Base-by-base conservation (phyloP, 495 filamentous ascomycete genomes). In the Acidiella bohemica region DNA sequence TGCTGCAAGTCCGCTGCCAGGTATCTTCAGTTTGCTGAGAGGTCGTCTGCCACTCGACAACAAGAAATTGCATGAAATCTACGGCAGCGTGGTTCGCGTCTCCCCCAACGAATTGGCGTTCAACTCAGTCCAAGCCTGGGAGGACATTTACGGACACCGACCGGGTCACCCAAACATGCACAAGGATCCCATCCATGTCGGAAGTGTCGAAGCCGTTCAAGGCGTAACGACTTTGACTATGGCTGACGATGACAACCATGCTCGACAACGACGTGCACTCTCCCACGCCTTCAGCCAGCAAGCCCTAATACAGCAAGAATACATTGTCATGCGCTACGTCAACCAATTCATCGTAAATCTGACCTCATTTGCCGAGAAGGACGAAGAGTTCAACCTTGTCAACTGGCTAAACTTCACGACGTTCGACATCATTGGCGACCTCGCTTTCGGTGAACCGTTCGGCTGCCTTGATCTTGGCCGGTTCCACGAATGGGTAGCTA, bases 381-480 rank as follows among this genome's bases (percentile, higher is more conserved):
- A 50, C 27, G 36, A 51, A 32, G 40, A 41, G 16, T 37, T 54
- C 29, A 55, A 61, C 39, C 40, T 60, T 27, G 42, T 59, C 11
- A 44, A 44, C 8, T 59, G 52, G 54, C 49, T 51, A 30, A 56
- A 59, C 20, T 61, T 56, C 36, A 53, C 53, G 12, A 60, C 54
- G 0, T 57, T 60, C 28, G 58, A 60, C 40, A 59, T 60, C 36
- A 57, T 59, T 42, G 58, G 56, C 8, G 56, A 60, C 43, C 45
- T 60, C 12, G 42, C 39, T 20, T 61, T 61, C 39, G 58, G 58
- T 5, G 58, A 61, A 42, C 51, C 58, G 5, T 59, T 61, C 39
- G 58, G 52, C 27, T 57, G 54, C 28, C 48, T 61, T 29, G 47
- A 55, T 9, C 26, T 52, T 17, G 52, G 49, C 0, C 17, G 16